Evolutionary conservation across 2,329 filamentous ascomycete genomes (phyloP).

Genomic region (Ceratocystis eucalypticola): DNA sequence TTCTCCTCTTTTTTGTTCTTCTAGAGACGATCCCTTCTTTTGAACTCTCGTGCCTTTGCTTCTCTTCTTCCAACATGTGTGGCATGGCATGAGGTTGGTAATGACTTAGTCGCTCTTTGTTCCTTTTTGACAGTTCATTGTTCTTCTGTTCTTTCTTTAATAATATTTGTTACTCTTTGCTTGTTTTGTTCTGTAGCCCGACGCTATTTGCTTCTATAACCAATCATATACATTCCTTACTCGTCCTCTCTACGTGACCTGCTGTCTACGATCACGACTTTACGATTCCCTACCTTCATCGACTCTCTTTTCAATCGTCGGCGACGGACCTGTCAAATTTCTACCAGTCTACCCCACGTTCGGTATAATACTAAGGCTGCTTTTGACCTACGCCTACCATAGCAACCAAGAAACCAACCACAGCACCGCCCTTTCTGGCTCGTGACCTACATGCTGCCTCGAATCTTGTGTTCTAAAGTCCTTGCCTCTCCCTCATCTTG

Average conservation of each 20-base stretch:
- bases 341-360: not conserved
- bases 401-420: too few relatives aligned
- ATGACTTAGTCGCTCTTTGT: slow-evolving; percentile 5
- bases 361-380: not conserved
- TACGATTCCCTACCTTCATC: not conserved
- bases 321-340: not conserved
- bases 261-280: not conserved
- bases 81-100: not conserved
- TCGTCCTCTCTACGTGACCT: not conserved
- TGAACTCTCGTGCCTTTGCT: not conserved
- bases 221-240: not conserved
- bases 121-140: not conserved
- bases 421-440: not conserved
- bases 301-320: not conserved
- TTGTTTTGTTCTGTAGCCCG: not conserved
- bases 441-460: not conserved
- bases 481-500: not conserved
- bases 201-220: not conserved
- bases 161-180: slow-evolving; percentile 1
- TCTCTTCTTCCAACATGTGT: not conserved
- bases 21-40: not conserved
- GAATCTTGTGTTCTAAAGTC: not conserved
- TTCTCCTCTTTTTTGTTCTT: not conserved
- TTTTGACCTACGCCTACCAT: too few relatives aligned
- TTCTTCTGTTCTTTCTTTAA: slow-evolving; percentile 2